phyloP scores from a whole-genome alignment of 345 rosid species.

The Schrenkiella parvula region DNA sequence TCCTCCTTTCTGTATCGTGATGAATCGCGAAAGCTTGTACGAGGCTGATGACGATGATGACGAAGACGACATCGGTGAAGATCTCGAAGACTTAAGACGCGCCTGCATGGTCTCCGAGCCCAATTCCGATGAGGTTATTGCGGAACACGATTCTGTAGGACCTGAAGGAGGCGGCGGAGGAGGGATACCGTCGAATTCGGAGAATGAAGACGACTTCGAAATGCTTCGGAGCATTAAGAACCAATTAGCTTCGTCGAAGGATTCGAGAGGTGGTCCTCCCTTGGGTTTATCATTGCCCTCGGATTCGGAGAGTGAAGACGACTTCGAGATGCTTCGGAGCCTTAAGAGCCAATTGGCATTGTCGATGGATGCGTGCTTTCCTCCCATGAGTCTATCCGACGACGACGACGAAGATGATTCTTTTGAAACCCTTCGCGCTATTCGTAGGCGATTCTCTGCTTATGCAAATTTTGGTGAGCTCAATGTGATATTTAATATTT shows the following conservation, averaged over 20 bases:
- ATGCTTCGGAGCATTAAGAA: conserved; percentile 46
- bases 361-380: conserved; percentile 33
- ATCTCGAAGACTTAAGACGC: conserved; percentile 71
- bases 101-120: conserved; percentile 61
- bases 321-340: conserved; percentile 50
- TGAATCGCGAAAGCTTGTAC: conserved; percentile 34
- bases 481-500: not conserved
- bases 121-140: conserved; percentile 30
- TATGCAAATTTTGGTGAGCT: conserved; percentile 47
- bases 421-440: conserved; percentile 63
- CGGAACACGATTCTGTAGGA: not conserved
- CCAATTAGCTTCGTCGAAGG: conserved; percentile 40
- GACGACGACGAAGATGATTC: conserved; percentile 52
- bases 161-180: not conserved
- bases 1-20: not conserved
- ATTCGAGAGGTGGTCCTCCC: conserved; percentile 31
- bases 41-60: conserved; percentile 39
- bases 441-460: conserved; percentile 66
- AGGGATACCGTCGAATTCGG: conserved; percentile 39
- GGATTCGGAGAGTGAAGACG: conserved; percentile 62
- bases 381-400: conserved; percentile 39
- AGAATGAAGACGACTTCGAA: conserved; percentile 60
- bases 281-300: conserved; percentile 7
- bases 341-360: conserved; percentile 47
- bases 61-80: conserved; percentile 54